Evolutionary conservation across 805 yeast species (phyloP), one percentile per base, ranked within the genome.

Genomic region (Starmerella etchellsii): DNA sequence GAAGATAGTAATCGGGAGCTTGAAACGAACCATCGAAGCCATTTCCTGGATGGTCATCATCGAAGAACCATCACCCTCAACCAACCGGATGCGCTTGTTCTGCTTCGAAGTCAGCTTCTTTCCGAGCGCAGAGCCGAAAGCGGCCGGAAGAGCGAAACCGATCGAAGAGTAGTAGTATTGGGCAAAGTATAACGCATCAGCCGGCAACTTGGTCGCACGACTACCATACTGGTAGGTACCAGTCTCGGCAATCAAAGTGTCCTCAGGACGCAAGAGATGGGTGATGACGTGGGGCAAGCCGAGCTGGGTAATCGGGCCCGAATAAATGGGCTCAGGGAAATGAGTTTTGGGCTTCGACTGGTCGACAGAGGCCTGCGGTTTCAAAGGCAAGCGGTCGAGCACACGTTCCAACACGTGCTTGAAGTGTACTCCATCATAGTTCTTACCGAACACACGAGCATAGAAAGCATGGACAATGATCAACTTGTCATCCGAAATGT

Each of bases 31-130:
- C 54, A 71, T 73, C 2, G 82, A 68, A 1, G 83, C 73, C 37
- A 78, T 60, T 56, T 87, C 96, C 66, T 87, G 95, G 41, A 80
- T 67, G 4, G 95, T 84, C 94, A 87, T 81, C 64, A 83, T 94
- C 2, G 95, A 88, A 2, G 94, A 78, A 1, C 96, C 96, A 58
- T 87, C 96, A 41, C 96, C 95, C 65, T 81, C 85, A 15, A 83
- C 62, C 20, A 85, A 64, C 18, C 83, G 66, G 34, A 85, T 67
- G 52, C 94, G 71, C 25, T 76, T 69, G 34, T 53, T 47, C 31
- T 53, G 52, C 11, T 52, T 48, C 5, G 65, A 63, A 19, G 42
- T 45, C 35, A 45, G 26, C 19, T 28, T 35, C 32, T 52, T 55
- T 0, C 88, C 95, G 41, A 81, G 63, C 16, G 82, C 76, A 21